Percentiles rank a stretch among this genome's conserved stretches.
phyloP scores from a whole-genome alignment of 306 rosid genomes.

The Fragaria ananassa region DNA sequence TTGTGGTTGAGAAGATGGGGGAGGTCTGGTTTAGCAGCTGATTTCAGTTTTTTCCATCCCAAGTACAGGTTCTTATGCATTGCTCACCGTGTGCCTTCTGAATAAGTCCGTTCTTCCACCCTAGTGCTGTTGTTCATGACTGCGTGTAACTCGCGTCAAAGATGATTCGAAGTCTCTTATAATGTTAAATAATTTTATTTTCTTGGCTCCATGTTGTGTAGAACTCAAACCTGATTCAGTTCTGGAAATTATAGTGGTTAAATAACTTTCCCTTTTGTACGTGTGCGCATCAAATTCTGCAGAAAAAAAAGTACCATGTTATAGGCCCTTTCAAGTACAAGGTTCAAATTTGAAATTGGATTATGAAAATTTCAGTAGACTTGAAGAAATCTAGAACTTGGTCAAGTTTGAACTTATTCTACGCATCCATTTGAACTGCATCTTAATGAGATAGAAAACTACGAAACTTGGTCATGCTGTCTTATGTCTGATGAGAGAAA shows the following conservation, averaged over 20 bases:
- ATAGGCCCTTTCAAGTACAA: no score
- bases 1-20: background rate
- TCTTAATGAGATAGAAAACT: no score
- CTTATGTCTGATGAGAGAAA: no score
- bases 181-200: background rate
- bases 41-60: background rate
- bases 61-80: slow-evolving; percentile 6
- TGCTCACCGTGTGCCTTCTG: background rate
- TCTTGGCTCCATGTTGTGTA: slow-evolving; percentile 1
- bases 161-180: slow-evolving; percentile 4
- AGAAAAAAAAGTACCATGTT: no score
- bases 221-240: background rate
- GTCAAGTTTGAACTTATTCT: background rate
- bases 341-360: no score
- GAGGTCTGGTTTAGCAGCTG: background rate
- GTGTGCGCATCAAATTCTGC: background rate
- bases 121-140: slow-evolving; percentile 3
- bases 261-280: background rate
- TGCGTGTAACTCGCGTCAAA: slow-evolving; percentile 14
- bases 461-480: no score
- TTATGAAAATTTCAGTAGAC: background rate
- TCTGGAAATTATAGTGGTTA: background rate
- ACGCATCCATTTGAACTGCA: no score
- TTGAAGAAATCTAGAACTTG: background rate
- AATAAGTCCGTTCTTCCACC: slow-evolving; percentile 8